These are phyloP conservation scores for Entomortierella beljakovae DNA, from an alignment of 192 early-diverging fungal genomes.

Conservation along the genomic window DNA sequence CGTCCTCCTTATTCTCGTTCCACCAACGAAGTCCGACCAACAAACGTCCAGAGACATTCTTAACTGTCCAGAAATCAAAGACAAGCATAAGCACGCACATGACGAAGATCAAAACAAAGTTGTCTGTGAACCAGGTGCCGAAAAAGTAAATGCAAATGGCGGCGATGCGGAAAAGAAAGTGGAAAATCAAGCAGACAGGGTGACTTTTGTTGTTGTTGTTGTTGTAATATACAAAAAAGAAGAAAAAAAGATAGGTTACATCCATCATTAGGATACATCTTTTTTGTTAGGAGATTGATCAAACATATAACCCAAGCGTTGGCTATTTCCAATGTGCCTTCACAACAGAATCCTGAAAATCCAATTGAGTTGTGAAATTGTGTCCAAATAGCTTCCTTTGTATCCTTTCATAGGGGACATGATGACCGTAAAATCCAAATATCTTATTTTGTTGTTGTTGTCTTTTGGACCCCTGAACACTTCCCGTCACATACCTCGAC, in stretches of 20 bases:
- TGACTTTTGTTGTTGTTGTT: slow-evolving; percentile 67
- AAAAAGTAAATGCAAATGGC: slow-evolving; percentile 91
- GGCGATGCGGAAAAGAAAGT: slow-evolving; percentile 84
- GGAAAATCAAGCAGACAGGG: slow-evolving; percentile 91
- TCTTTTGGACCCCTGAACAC: background rate
- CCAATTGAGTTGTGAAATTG: too few relatives aligned
- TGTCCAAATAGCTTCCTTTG: too few relatives aligned
- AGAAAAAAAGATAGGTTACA: background rate
- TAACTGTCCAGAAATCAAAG: slow-evolving; percentile 99
- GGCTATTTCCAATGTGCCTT: too few relatives aligned
- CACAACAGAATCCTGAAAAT: too few relatives aligned
- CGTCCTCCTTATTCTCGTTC: slow-evolving; percentile 98
- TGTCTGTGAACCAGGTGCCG: slow-evolving; percentile 82
- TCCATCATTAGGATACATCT: background rate
- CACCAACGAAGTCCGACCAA: slow-evolving; percentile 99
- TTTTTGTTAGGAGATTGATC: background rate
- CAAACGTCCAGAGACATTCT: slow-evolving; percentile 96
- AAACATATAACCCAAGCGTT: too few relatives aligned
- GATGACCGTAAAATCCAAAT: too few relatives aligned
- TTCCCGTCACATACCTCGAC: slow-evolving; percentile 40
- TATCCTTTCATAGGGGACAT: too few relatives aligned
- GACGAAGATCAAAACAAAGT: slow-evolving; percentile 93
- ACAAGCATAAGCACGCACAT: slow-evolving; percentile 90
- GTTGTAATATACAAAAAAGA: background rate
- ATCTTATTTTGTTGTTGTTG: background rate